These are phyloP conservation scores for Tuber calosporum DNA, from an alignment of 495 filamentous ascomycete species.

Conservation along the genomic window DNA sequence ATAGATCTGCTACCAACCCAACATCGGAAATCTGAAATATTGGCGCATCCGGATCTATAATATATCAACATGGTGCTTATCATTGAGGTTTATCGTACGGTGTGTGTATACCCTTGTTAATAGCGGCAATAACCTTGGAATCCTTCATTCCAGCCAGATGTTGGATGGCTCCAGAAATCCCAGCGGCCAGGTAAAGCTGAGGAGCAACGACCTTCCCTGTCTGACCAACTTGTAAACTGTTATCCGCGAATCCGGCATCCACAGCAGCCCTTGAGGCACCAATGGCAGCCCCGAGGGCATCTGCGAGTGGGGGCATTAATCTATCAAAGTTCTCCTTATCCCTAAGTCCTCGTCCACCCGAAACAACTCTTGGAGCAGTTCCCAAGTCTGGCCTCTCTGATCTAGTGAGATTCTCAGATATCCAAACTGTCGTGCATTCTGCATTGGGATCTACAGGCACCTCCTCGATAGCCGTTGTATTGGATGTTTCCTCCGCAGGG, in stretches of 20 bases:
- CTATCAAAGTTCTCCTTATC: constrained; percentile 95
- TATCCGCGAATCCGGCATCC: constrained; percentile 97
- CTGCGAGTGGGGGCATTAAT: constrained; percentile 83
- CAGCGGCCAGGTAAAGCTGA: constrained; percentile 87
- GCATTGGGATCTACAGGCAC: constrained; percentile 63
- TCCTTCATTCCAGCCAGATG: constrained; percentile 99
- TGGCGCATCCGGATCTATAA: constrained; percentile 71
- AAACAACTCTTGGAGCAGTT: constrained; percentile 83
- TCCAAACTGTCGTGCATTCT: constrained; percentile 69
- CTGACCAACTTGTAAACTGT: constrained; percentile 95
- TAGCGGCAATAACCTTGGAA: constrained; percentile 97
- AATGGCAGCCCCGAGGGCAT: constrained; percentile 84
- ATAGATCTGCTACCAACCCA: constrained; percentile 88
- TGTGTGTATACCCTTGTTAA: constrained; percentile 62
- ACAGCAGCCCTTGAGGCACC: constrained; percentile 92
- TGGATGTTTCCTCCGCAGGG: constrained; percentile 49
- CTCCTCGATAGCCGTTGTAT: constrained; percentile 55
- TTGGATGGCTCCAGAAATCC: constrained; percentile 95
- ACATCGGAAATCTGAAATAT: constrained; percentile 98
- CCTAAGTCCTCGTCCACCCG: constrained; percentile 88
- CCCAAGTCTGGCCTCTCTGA: constrained; percentile 90
- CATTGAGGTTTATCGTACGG: background rate
- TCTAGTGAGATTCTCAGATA: constrained; percentile 86
- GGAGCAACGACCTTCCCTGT: constrained; percentile 98
- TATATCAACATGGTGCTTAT: background rate